Evolutionary conservation across 176 grass and related monocot genomes (phyloP).

Genomic region (Aegilops tauschii): DNA sequence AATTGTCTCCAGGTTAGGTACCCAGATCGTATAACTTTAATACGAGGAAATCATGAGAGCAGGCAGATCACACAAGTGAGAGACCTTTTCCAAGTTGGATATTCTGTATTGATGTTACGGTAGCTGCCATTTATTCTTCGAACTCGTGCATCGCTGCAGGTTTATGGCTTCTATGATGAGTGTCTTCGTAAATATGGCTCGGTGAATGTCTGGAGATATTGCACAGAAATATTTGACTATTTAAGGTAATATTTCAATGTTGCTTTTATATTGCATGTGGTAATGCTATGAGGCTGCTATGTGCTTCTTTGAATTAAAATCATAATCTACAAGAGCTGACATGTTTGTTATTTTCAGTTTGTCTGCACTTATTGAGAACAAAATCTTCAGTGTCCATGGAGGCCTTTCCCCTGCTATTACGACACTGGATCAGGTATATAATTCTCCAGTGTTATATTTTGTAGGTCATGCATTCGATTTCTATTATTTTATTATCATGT

Average conservation of each 20-base stretch:
- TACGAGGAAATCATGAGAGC: conserved; percentile 99
- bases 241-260: conserved; percentile 64
- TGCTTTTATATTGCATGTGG: conserved; percentile 5
- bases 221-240: conserved; percentile 98
- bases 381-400: conserved; percentile 98
- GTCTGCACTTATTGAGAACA: conserved; percentile 98
- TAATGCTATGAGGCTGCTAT: not conserved
- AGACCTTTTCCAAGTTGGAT: conserved; percentile 9
- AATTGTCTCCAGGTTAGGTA: conserved; percentile 78
- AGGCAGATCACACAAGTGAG: conserved; percentile 95
- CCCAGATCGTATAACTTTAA: conserved; percentile 97
- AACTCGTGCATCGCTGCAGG: conserved; percentile 41
- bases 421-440: conserved; percentile 80
- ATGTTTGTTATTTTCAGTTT: conserved; percentile 60
- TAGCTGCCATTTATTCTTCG: not conserved
- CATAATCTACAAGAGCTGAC: conserved; percentile 23
- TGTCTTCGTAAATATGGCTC: conserved; percentile 98
- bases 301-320: conserved; percentile 7
- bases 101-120: conserved; percentile 8
- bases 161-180: conserved; percentile 99
- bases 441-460: conserved; percentile 21
- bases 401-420: conserved; percentile 93
- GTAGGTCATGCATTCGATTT: not conserved
- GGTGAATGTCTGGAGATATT: conserved; percentile 99
- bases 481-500: conserved; percentile 19